Conservation (phyloP, 306 rosid genomes). For the Gleditsia sinensis region DNA sequence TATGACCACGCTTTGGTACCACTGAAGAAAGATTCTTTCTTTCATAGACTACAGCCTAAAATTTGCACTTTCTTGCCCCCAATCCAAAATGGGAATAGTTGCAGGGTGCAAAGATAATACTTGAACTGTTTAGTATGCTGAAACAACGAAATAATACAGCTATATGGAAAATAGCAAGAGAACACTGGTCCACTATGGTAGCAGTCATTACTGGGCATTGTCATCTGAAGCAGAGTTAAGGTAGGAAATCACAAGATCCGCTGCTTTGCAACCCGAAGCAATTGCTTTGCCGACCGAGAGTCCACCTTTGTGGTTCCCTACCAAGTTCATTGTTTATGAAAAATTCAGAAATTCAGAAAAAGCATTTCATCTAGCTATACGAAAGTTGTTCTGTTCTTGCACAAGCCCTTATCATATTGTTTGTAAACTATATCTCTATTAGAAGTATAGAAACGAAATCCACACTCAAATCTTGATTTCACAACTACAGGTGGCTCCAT, state of each 20-base stretch:
- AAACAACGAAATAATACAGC: constrained; percentile 15
- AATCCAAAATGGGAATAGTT: constrained; percentile 20
- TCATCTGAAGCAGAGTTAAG: constrained; percentile 63
- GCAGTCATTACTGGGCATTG: constrained; percentile 32
- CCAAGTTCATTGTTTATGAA: constrained; percentile 14
- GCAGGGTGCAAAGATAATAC: background rate
- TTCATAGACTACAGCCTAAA: background rate
- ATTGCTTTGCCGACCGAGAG: constrained; percentile 87
- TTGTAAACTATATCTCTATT: background rate
- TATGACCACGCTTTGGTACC: too few species aligned
- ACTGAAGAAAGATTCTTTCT: background rate
- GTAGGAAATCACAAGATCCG: constrained; percentile 81
- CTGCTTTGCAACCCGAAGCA: constrained; percentile 90
- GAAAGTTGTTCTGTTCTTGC: background rate
- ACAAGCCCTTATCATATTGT: constrained; percentile 12
- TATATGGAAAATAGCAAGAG: constrained; percentile 19
- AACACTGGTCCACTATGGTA: background rate
- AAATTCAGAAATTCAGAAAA: background rate
- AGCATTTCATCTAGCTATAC: background rate
- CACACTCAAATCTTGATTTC: background rate
- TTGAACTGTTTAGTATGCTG: constrained; percentile 22
- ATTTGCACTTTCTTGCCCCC: constrained; percentile 26
- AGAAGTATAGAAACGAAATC: background rate
- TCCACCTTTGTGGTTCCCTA: constrained; percentile 87
- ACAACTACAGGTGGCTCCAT: constrained; percentile 2